A percentile compares a stretch with the other conserved stretches of the same genome.
Evolutionary conservation across 2,329 filamentous ascomycete genomes (phyloP).

Genomic region (Sordariomycetes sp.): DNA sequence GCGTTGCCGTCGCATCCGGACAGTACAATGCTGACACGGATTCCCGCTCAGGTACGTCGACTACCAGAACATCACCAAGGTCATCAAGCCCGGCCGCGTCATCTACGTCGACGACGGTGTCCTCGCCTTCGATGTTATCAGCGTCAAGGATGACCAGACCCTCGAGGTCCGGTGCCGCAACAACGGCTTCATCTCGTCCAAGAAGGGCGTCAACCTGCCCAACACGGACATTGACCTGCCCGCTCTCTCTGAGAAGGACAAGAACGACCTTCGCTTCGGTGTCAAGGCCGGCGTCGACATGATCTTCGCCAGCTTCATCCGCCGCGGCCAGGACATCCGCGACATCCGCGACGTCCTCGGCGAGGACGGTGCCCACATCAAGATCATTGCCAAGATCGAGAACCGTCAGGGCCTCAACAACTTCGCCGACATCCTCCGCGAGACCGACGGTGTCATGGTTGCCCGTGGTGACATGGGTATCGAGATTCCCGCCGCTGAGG

Average conservation of each 20-base stretch:
- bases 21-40: not conserved
- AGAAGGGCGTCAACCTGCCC: conserved; percentile 98
- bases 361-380: conserved; percentile 84
- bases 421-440: conserved; percentile 90
- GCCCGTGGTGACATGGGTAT: conserved; percentile 88
- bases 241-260: conserved; percentile 95
- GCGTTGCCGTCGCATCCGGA: not conserved
- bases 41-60: conserved; percentile 63
- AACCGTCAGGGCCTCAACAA: conserved; percentile 99
- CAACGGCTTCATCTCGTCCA: conserved; percentile 97
- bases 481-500: conserved; percentile 95
- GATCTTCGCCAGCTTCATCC: conserved; percentile 98
- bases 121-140: conserved; percentile 85
- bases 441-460: conserved; percentile 99
- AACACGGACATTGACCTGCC: conserved; percentile 98
- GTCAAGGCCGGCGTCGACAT: conserved; percentile 99
- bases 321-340: conserved; percentile 81
- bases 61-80: conserved; percentile 99
- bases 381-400: conserved; percentile 99
- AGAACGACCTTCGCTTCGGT: conserved; percentile 84
- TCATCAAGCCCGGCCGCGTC: conserved; percentile 78
- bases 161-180: conserved; percentile 80
- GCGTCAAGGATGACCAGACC: conserved; percentile 79
- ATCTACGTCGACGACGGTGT: conserved; percentile 99
- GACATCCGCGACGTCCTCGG: conserved; percentile 88